A percentile compares a stretch with the other conserved stretches of the same genome.
Evolutionary conservation across 2,329 filamentous ascomycete species (phyloP).

Genomic region (Lasiodiplodia theobromae): DNA sequence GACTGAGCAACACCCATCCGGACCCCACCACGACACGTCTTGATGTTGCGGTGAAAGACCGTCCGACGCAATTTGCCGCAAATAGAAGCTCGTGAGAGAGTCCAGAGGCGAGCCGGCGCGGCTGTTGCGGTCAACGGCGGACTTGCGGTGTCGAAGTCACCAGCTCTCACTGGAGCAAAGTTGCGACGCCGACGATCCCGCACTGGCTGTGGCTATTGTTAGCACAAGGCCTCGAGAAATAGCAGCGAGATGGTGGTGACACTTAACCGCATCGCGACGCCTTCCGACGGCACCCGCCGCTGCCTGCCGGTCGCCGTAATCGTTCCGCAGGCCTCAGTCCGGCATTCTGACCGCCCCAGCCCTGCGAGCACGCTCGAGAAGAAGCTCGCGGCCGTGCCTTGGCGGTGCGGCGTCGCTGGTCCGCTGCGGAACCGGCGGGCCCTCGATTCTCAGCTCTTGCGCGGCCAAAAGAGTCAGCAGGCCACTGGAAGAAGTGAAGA

Average conservation of each 20-base stretch:
- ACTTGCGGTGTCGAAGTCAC: conserved; percentile 12
- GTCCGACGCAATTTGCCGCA: background rate
- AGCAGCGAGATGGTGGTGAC: conserved; percentile 10
- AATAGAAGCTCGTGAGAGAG: background rate
- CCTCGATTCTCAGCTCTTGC: background rate
- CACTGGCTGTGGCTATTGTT: conserved; percentile 22
- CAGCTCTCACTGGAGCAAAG: background rate
- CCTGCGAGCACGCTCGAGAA: background rate
- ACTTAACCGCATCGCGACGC: conserved; percentile 17
- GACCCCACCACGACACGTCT: conserved; percentile 20
- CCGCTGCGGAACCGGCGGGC: background rate
- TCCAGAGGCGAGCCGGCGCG: background rate
- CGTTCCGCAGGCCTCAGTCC: background rate
- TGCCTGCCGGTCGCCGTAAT: background rate
- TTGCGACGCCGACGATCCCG: conserved; percentile 2
- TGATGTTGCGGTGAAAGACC: conserved; percentile 15
- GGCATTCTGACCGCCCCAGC: background rate
- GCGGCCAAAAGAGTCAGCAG: conserved; percentile 1
- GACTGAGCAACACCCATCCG: conserved; percentile 8
- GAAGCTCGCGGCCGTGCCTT: background rate
- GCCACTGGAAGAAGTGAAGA: conserved; percentile 13
- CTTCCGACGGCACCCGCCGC: conserved; percentile 15
- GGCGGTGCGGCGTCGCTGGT: background rate
- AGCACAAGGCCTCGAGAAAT: background rate
- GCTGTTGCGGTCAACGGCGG: conserved; percentile 18